Evolutionary conservation across 192 early-diverging fungal genomes (phyloP).

Genomic region (Coemansia umbellata): DNA sequence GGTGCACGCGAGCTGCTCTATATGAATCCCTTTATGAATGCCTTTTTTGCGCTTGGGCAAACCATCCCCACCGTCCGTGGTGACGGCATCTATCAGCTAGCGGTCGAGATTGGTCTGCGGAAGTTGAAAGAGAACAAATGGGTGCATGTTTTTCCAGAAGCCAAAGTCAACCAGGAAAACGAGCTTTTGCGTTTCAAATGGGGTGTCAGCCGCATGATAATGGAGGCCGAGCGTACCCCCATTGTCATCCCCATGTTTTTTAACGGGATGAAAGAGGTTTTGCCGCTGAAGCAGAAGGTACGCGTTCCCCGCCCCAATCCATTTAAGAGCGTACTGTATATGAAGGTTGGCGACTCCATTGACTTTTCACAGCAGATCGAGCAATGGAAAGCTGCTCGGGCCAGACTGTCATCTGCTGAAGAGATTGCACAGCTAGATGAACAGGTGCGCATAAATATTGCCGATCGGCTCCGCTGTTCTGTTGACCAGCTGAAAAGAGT

Average conservation of each 20-base stretch:
- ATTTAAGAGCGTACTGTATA: slow-evolving; percentile 52
- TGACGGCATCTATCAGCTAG: slow-evolving; percentile 79
- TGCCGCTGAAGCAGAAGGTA: slow-evolving; percentile 52
- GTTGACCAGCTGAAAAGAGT: slow-evolving; percentile 17
- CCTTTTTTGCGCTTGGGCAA: slow-evolving; percentile 75
- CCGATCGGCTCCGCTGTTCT: slow-evolving; percentile 19
- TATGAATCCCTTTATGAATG: slow-evolving; percentile 53
- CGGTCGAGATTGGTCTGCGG: slow-evolving; percentile 71
- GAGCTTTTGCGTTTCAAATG: slow-evolving; percentile 63
- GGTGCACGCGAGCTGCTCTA: slow-evolving; percentile 88
- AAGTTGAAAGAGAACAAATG: slow-evolving; percentile 65
- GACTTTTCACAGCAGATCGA: slow-evolving; percentile 61
- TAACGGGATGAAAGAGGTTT: slow-evolving; percentile 59
- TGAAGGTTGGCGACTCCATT: slow-evolving; percentile 71
- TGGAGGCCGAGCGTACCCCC: slow-evolving; percentile 69
- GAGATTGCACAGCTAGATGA: slow-evolving; percentile 26
- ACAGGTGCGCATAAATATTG: slow-evolving; percentile 27
- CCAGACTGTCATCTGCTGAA: slow-evolving; percentile 8
- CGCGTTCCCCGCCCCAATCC: slow-evolving; percentile 48
- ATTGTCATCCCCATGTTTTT: slow-evolving; percentile 73
- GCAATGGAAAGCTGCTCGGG: slow-evolving; percentile 44
- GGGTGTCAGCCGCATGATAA: slow-evolving; percentile 82
- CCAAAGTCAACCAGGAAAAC: slow-evolving; percentile 59
- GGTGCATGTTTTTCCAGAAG: slow-evolving; percentile 92
- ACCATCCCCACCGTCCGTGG: slow-evolving; percentile 82